Evolutionary conservation across 129 eudicot species (phyloP), one percentile per base, ranked within the genome.

Genomic region (Pittosporum tobira): DNA sequence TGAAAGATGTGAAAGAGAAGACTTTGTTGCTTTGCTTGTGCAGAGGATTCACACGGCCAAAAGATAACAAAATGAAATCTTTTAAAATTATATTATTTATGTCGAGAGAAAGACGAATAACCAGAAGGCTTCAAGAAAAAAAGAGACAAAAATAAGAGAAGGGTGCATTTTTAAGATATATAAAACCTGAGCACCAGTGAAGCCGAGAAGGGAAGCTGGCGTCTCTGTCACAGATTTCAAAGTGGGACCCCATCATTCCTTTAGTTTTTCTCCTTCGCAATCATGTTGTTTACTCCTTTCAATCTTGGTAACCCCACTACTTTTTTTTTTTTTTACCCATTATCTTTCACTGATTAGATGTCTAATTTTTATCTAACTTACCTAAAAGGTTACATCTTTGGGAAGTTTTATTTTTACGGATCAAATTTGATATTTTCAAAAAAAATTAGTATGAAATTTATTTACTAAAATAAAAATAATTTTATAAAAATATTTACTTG

Each of bases 1-100:
- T 68, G 76, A 49, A 74, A 84, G 76, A 87, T 80, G 95, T 90
- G 89, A 90, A 85, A 66, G 70, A 69, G 80, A 75, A 85, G 95
- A 79, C 91, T 83, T 79, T 59, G 51, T 27, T 28, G 51, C 55
- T 71, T 62, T 74, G 64, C 67, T n/a, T n/a, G n/a, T n/a, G n/a
- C 71, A 54, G 61, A 70, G 72, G 73, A 70, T 61, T 80, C 76
- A 73, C 77, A 62, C 77, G 52, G 80, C 72, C 59, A 50, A 63
- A 71, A 81, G 59, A 79, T 55, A 38, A 68, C 69, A 80, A 56
- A 68, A 64, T 27, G 57, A 57, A 66, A 72, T 73, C 59, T 52
- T 73, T 58, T 54, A 13, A 50, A 10, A 49, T 25, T n/a, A 12
- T 14, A 56, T 26, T 27, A 18, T 29, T 29, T 62, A 2, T 2